Percentiles rank a stretch among this genome's conserved stretches.
phyloP scores from a whole-genome alignment of 2,329 filamentous ascomycete genomes.

The Fusarium pseudoanthophilum region DNA sequence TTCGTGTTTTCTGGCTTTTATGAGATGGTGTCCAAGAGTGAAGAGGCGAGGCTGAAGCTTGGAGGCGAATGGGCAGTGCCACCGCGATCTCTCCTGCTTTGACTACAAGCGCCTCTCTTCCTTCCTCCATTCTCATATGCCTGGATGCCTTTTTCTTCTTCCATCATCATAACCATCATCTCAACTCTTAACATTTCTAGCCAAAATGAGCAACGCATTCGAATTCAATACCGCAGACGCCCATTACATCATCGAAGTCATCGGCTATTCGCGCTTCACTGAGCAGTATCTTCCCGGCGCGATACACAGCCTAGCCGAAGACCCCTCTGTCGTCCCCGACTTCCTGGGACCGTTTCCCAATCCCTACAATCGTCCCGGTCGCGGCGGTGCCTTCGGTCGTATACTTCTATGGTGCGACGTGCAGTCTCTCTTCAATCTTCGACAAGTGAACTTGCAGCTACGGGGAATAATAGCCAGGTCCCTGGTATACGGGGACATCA shows the following conservation, averaged over 20 bases:
- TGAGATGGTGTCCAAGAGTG: rapidly evolving
- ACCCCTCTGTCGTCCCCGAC: neutral
- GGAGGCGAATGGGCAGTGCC: neutral
- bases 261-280: neutral
- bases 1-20: rapidly evolving
- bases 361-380: rapidly evolving
- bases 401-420: constrained; percentile 42
- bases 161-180: neutral
- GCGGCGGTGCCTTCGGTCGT: too few relatives aligned
- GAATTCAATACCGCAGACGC: neutral
- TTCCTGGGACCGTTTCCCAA: neutral
- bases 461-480: constrained; percentile 42
- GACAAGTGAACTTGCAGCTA: constrained; percentile 43
- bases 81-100: neutral
- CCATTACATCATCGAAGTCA: rapidly evolving
- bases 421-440: constrained; percentile 46
- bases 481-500: constrained; percentile 40
- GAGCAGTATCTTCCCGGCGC: neutral
- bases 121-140: rapidly evolving
- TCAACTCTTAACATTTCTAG: neutral
- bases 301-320: neutral
- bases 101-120: neutral
- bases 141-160: rapidly evolving
- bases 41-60: neutral
- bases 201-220: neutral